Conservation (phyloP, 495 filamentous ascomycete species). For the Neurospora sp. region DNA sequence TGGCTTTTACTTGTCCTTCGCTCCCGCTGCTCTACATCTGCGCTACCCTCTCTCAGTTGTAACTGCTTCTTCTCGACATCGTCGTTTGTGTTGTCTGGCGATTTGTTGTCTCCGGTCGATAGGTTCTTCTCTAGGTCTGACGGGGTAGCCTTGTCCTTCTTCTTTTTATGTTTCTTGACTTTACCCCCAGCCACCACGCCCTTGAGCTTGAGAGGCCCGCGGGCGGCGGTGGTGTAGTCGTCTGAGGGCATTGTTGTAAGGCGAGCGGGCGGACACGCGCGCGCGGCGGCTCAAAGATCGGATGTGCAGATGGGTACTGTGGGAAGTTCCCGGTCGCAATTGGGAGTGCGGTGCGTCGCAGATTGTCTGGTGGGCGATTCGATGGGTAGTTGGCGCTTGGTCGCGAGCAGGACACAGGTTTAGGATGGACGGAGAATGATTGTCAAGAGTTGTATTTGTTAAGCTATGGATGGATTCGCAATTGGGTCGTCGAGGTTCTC, state of each 20-base stretch:
- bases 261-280: background rate
- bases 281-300: background rate
- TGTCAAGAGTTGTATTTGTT: background rate
- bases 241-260: slow-evolving; percentile 45
- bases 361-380: background rate
- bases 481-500: background rate
- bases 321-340: background rate
- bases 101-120: slow-evolving; percentile 8
- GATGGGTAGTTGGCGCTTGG: background rate
- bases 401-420: background rate
- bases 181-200: slow-evolving; percentile 36
- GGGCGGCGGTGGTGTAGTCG: slow-evolving; percentile 57
- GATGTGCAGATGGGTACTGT: background rate
- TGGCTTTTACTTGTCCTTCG: slow-evolving; percentile 5
- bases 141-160: slow-evolving; percentile 28
- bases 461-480: background rate
- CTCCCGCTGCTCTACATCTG: slow-evolving; percentile 6
- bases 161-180: slow-evolving; percentile 51
- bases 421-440: background rate
- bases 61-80: slow-evolving; percentile 10
- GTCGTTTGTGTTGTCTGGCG: background rate
- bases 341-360: background rate
- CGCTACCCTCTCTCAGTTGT: background rate
- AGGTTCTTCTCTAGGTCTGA: slow-evolving; percentile 27
- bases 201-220: slow-evolving; percentile 73